These are phyloP conservation scores for Marchantia polymorpha DNA, from an alignment of 225 moss, liverwort and hornwort species.

Conservation along the genomic window DNA sequence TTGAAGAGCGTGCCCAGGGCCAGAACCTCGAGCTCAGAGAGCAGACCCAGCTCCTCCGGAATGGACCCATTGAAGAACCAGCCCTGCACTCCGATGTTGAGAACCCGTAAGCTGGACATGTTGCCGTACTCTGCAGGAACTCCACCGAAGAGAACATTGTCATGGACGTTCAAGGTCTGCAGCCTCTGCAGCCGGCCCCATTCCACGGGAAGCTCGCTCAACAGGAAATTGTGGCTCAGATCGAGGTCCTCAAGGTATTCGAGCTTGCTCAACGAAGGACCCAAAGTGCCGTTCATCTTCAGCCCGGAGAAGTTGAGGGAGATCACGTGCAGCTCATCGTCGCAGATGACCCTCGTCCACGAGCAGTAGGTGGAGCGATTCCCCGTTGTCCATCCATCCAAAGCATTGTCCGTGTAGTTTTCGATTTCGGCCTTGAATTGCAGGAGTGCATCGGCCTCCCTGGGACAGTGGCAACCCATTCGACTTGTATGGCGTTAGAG, in stretches of 20 bases:
- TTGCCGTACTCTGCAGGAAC: neutral
- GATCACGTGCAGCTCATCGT: neutral
- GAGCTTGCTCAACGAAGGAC: neutral
- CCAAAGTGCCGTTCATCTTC: neutral
- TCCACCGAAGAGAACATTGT: neutral
- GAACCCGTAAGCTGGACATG: neutral
- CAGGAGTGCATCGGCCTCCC: conserved; percentile 8
- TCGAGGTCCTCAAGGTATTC: neutral
- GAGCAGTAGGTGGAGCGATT: neutral
- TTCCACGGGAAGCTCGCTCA: neutral
- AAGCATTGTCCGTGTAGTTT: neutral
- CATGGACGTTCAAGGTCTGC: neutral
- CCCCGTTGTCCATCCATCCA: conserved; percentile 6
- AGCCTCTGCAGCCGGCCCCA: neutral
- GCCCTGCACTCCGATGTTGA: neutral
- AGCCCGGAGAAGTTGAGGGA: neutral
- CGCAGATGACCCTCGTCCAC: conserved; percentile 9
- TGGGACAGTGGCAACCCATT: neutral
- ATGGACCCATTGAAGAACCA: conserved; percentile 4
- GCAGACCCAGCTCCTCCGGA: neutral
- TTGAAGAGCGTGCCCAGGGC: neutral
- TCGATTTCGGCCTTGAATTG: neutral
- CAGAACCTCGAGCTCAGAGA: neutral
- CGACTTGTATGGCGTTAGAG: neutral
- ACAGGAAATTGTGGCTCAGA: neutral